Conservation (phyloP, 2,329 filamentous ascomycete genomes). For the Dactylellina haptotyla region DNA sequence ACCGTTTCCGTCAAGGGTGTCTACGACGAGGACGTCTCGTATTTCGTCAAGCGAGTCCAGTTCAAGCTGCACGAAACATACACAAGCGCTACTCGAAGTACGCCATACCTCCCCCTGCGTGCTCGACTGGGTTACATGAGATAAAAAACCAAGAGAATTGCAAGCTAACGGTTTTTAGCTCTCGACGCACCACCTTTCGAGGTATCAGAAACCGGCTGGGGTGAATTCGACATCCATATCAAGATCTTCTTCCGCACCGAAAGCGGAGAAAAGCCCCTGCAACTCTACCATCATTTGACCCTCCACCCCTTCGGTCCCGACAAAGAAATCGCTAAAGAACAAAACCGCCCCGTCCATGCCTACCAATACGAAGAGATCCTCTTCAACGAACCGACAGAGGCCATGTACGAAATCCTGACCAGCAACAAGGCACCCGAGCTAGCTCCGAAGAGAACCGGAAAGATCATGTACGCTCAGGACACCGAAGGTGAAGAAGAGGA, state of each 20-base stretch:
- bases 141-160: neutral
- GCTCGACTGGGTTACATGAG: neutral
- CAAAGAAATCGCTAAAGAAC: conserved; percentile 68
- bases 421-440: conserved; percentile 51
- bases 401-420: conserved; percentile 88
- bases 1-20: conserved; percentile 91
- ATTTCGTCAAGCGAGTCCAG: conserved; percentile 96
- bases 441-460: conserved; percentile 49
- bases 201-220: conserved; percentile 94
- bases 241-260: conserved; percentile 92
- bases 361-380: conserved; percentile 94
- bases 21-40: conserved; percentile 88
- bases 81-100: conserved; percentile 81
- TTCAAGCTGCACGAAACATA: conserved; percentile 99
- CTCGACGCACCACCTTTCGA: conserved; percentile 83
- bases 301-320: conserved; percentile 85
- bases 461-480: conserved; percentile 57
- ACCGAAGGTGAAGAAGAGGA: conserved; percentile 58
- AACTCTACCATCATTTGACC: conserved; percentile 90
- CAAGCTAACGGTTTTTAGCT: conserved; percentile 59
- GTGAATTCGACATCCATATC: conserved; percentile 96
- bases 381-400: conserved; percentile 95
- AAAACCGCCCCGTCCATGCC: conserved; percentile 71
- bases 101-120: conserved; percentile 15
- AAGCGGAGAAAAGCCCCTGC: conserved; percentile 90